phyloP scores from a whole-genome alignment of 768 basidiomycete species.

The Chalciporus sphaerocephalus region DNA sequence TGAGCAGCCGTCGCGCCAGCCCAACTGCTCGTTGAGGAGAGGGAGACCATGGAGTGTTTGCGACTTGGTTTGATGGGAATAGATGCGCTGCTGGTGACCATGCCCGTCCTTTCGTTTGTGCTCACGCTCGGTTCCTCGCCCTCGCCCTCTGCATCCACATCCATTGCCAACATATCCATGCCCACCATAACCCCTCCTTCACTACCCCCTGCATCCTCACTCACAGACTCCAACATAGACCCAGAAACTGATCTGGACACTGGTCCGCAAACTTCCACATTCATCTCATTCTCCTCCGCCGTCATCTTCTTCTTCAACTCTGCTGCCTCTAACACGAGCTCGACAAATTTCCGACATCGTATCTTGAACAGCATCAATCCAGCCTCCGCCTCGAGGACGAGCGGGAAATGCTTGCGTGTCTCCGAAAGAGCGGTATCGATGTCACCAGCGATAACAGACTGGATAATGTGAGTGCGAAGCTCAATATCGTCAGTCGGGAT shows the following conservation, averaged over 20 bases:
- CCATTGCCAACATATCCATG: slow-evolving; percentile 52
- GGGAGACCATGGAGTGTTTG: slow-evolving; percentile 26
- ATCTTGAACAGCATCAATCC: slow-evolving; percentile 77
- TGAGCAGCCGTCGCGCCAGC: slow-evolving; percentile 30
- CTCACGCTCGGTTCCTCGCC: slow-evolving; percentile 23
- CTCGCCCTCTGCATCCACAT: slow-evolving; percentile 40
- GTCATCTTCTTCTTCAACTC: slow-evolving; percentile 64
- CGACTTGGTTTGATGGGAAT: slow-evolving; percentile 31
- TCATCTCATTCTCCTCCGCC: slow-evolving; percentile 34
- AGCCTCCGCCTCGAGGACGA: slow-evolving; percentile 61
- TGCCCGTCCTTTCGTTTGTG: slow-evolving; percentile 8
- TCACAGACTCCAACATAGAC: slow-evolving; percentile 24
- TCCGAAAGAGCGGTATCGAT: slow-evolving; percentile 63
- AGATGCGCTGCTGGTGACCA: slow-evolving; percentile 21
- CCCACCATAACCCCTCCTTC: slow-evolving; percentile 41
- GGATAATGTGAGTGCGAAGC: slow-evolving; percentile 65
- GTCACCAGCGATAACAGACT: slow-evolving; percentile 63
- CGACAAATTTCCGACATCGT: slow-evolving; percentile 81
- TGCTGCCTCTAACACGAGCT: slow-evolving; percentile 68
- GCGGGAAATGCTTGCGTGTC: slow-evolving; percentile 53
- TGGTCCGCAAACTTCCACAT: slow-evolving; percentile 23
- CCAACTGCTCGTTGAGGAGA: slow-evolving; percentile 23
- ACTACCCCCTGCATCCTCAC: slow-evolving; percentile 34
- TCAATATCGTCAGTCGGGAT: slow-evolving; percentile 53
- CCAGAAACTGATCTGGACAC: slow-evolving; percentile 26